Evolutionary conservation across 257 asterid species (phyloP).

Genomic region (Ilex aquifolium): DNA sequence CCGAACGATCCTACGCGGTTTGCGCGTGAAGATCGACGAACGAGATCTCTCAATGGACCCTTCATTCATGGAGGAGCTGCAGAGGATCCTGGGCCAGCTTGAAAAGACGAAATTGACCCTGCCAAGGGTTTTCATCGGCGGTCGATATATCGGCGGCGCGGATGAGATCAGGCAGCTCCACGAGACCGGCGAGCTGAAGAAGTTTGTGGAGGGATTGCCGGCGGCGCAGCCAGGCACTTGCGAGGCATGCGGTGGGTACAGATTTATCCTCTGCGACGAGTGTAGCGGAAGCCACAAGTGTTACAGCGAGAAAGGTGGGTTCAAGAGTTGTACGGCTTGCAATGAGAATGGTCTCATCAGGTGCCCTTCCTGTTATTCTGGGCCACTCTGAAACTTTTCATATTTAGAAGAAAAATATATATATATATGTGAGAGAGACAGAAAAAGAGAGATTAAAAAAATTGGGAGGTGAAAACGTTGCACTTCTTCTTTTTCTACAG

Average conservation of each 20-base stretch:
- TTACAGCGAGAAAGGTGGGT: constrained; percentile 67
- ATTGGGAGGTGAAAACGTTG: neutral
- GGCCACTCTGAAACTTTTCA: constrained; percentile 26
- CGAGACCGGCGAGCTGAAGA: constrained; percentile 86
- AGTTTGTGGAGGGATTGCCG: constrained; percentile 50
- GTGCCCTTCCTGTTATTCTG: constrained; percentile 84
- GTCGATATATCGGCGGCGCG: constrained; percentile 86
- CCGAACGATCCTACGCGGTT: neutral
- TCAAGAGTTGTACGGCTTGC: constrained; percentile 73
- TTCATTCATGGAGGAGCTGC: neutral
- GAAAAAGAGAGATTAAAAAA: no score
- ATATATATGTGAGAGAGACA: no score
- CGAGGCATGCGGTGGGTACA: constrained; percentile 68
- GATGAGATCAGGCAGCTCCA: constrained; percentile 80
- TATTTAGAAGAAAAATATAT: constrained; percentile 4
- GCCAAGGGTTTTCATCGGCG: constrained; percentile 54
- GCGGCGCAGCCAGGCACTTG: constrained; percentile 56
- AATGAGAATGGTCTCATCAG: constrained; percentile 88
- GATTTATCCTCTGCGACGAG: constrained; percentile 64
- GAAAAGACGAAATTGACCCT: constrained; percentile 1
- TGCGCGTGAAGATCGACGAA: neutral
- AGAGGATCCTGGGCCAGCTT: neutral
- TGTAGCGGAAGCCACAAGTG: constrained; percentile 84
- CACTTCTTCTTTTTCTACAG: no score
- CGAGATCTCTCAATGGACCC: neutral